Evolutionary conservation across 163 green algal genomes (phyloP), one percentile per base, ranked within the genome.

Genomic region (Trebouxia gelatinosa): DNA sequence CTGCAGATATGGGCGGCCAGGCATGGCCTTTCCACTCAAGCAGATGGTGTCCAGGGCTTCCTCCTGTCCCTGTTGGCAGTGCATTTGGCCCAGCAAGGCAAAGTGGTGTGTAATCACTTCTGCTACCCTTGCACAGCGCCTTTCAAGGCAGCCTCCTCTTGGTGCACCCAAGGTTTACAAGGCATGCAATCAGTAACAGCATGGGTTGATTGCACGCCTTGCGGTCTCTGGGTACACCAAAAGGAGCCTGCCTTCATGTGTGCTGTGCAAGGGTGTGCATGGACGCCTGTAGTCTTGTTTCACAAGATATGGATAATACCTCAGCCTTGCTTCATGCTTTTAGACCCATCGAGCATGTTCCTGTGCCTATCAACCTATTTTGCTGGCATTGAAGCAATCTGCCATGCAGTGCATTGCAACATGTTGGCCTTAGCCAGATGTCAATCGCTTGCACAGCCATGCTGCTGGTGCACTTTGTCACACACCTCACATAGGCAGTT

Each of bases 51-150:
- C n/a, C 72, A 75, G 34, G 87, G 84, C 61, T 80, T 77, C 68
- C 64, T 90, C 6, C 72, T 92, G n/a, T 74, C 81, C 13, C 79
- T 89, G 80, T 78, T 94, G 39, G 75, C 91, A 39, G 83, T 72
- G 35, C 85, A 91, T 43, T 79, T 92, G 54, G 70, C 83, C 5
- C 48, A 88, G 50, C 66, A 51, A 0, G 80, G 82, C 54, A 78
- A 81, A 50, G 51, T 88, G 83, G 86, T 88, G 58, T 35, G n/a
- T 13, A 29, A 31, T 26, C 43, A 54, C 43, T 54, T 54, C 43
- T 54, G 43, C 43, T 54, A 54, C 43, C 9, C 43, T 23, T 54
- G 13, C 43, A 54, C 43, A 23, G 43, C 43, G 9, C 11, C 13
- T 54, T 54, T 13, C 43, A 23, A 54, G 13, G 43, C 9, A 54